Base-by-base conservation (phyloP, 257 asterid genomes). In the Solanum verrucosum region DNA sequence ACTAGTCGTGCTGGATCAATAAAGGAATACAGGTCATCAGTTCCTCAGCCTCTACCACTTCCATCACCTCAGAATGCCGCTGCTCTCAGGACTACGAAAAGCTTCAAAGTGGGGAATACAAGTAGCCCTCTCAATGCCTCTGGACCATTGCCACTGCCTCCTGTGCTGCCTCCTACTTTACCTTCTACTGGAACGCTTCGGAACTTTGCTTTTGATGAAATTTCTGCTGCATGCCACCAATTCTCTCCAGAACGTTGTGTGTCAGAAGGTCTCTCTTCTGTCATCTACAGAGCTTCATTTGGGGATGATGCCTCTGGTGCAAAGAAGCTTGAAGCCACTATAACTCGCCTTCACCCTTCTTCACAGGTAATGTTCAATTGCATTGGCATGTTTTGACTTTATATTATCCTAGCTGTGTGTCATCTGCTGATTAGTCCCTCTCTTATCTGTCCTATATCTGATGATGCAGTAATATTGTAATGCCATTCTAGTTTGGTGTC, bases 41-140 rank as follows among this genome's bases (percentile, higher is more conserved):
- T 89, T 75, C 98, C 99, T 90, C 99, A 94, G 84, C 99, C 99
- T 12, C 98, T 96, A 88, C 99, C 99, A 71, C 98, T 96, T 38
- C 99, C 98, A 0, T 93, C 98, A 3, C 96, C 98, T 34, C 92
- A 91, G 74, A 92, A 86, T 84, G 88, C 91, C 0, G 89, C 88
- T 59, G 75, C 94, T 72, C 92, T 96, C 37, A 95, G 92, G 89
- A 90, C 93, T 56, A 92, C 91, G 60, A 65, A 89, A 52, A 96
- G 98, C 92, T 96, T 96, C 87, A 95, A 95, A 89, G 92, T 90
- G 88, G 92, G 87, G 11, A 93, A 91, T 88, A 79, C 77, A 34
- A 93, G 96, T 88, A 97, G 98, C 65, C 94, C 94, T 44, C 95
- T 95, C 59, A 87, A 94, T 91, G 90, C 90, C 87, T 96, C 99